Conservation (phyloP, 345 rosid genomes). For the Hibiscus mutabilis region DNA sequence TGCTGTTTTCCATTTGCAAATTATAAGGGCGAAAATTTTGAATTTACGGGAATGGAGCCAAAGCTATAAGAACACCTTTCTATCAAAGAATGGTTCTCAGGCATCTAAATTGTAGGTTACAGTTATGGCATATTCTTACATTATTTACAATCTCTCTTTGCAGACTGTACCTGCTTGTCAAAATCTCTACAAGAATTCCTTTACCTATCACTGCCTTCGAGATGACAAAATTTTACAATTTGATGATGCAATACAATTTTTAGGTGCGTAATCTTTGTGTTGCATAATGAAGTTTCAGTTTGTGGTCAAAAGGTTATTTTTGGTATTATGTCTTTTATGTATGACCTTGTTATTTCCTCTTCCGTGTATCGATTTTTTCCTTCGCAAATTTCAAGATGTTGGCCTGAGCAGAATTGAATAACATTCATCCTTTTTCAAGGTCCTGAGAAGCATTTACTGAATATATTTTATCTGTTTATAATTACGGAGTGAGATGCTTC, state of each 20-base stretch:
- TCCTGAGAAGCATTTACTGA: not conserved
- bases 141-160: constrained; percentile 18
- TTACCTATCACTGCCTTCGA: not conserved
- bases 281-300: constrained; percentile 10
- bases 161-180: constrained; percentile 95
- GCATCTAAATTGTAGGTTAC: not conserved
- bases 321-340: too few species aligned
- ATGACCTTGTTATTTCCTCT: too few species aligned
- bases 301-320: not conserved
- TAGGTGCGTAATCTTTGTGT: not conserved
- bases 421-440: not conserved
- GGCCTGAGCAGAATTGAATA: not conserved
- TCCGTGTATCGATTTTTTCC: too few species aligned
- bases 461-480: not conserved
- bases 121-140: constrained; percentile 12
- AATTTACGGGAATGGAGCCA: too few species aligned
- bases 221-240: not conserved
- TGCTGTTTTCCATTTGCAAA: too few species aligned
- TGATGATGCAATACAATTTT: not conserved
- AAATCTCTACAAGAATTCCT: constrained; percentile 59
- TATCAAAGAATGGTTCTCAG: not conserved
- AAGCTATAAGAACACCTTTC: too few species aligned
- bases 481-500: not conserved
- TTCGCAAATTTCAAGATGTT: not conserved
- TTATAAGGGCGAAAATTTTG: too few species aligned